Base-by-base conservation (phyloP, 2,329 filamentous ascomycete species). In the Canariomyces notabilis region DNA sequence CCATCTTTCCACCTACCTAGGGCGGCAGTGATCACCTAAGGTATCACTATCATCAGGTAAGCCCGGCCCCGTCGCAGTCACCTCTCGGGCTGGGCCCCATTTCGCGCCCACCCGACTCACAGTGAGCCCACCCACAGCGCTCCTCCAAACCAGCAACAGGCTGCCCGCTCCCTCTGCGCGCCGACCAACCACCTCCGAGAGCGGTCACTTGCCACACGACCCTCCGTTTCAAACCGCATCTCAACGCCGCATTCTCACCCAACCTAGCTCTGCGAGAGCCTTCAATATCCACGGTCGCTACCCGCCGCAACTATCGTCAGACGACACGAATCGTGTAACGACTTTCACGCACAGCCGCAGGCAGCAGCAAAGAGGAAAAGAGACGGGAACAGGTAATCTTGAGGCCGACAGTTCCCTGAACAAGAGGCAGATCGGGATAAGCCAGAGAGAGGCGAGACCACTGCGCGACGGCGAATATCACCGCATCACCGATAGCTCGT, bases 101-200 rank as follows among this genome's bases (percentile, higher is more conserved):
- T 42, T 36, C 32, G 41, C 40, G 16, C 22, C 44, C 46, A 46
- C 42, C 32, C 26, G n/a, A n/a, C n/a, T n/a, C n/a, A n/a, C n/a
- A 44, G 42, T 23, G 42, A 52, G 41, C 49, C 49, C 49, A 50
- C n/a, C 50, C 36, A 16, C 48, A 51, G 44, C 44, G 36, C 6
- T 26, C 48, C 46, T 45, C 53, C 38, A 42, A 46, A 42, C 36
- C 43, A 49, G 34, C 21, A 49, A 36, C 42, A 34, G 44, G 48
- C 53, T 44, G 44, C 40, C 39, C 50, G 43, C 42, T 43, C 49
- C 47, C 40, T 45, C 48, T 52, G 45, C 49, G 43, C 46, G 48
- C 53, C 52, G 54, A 57, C 57, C 55, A 59, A 55, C 57, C 55
- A 57, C 42, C 51, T 54, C 52, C 50, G 54, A 55, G 57, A 54